Percentiles rank a stretch among this genome's conserved stretches.
phyloP scores from a whole-genome alignment of 2,329 filamentous ascomycete species.

The Colletotrichum spinosum region DNA sequence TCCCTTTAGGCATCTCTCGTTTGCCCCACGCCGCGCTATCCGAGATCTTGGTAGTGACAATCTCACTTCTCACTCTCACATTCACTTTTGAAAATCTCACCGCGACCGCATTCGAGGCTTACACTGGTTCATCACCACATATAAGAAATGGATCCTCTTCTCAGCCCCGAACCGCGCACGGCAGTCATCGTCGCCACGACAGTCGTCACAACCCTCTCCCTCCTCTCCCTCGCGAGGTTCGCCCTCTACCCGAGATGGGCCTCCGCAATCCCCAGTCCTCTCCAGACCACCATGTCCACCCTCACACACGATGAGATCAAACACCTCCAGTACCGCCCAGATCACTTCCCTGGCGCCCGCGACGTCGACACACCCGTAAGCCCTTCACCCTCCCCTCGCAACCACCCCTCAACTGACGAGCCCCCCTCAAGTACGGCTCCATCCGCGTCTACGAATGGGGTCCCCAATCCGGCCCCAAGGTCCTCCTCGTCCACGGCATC shows the following conservation, averaged over 20 bases:
- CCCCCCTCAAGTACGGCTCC: conserved; percentile 68
- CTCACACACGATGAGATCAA: conserved; percentile 51
- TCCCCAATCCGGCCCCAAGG: conserved; percentile 76
- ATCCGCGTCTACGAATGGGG: conserved; percentile 88
- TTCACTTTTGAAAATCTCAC: no score
- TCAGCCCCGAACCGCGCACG: conserved; percentile 43
- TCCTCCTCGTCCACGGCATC: conserved; percentile 85
- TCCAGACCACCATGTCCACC: conserved; percentile 53
- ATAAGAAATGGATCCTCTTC: conserved; percentile 44
- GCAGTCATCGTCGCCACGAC: conserved; percentile 53
- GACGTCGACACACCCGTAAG: conserved; percentile 76
- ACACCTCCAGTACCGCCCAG: conserved; percentile 69
- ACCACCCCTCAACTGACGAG: conserved; percentile 5
- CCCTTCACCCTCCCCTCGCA: conserved; percentile 12
- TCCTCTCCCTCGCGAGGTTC: conserved; percentile 49
- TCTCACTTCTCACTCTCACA: background rate
- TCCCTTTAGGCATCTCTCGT: background rate
- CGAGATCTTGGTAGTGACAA: background rate
- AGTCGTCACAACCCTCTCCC: conserved; percentile 53
- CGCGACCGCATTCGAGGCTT: no score
- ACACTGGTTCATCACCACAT: no score
- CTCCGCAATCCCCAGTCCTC: conserved; percentile 57
- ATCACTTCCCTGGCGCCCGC: conserved; percentile 77
- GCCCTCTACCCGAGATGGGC: conserved; percentile 54
- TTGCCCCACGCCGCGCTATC: conserved; percentile 5